These are phyloP conservation scores for Candida odintsovae DNA, from an alignment of 805 yeast species.

Conservation along the genomic window DNA sequence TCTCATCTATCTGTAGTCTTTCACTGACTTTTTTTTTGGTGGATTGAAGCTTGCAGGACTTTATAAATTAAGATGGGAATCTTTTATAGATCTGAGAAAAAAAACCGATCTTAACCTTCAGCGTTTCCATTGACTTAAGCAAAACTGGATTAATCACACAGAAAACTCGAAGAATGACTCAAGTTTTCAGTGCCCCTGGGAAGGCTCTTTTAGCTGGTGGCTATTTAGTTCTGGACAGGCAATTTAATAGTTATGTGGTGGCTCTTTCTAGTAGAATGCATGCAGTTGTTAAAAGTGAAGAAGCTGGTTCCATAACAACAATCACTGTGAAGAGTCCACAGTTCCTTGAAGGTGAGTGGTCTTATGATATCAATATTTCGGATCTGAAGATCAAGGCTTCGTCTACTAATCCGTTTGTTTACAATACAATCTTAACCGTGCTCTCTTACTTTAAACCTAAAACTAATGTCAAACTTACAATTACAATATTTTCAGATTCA, in stretches of 20 bases:
- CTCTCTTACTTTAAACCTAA: constrained; percentile 40
- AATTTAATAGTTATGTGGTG: constrained; percentile 70
- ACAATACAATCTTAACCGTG: constrained; percentile 52
- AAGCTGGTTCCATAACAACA: background rate
- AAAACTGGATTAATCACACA: too few species aligned
- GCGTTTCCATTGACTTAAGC: too few species aligned
- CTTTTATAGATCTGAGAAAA: too few species aligned
- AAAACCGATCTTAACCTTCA: too few species aligned
- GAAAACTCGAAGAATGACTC: background rate
- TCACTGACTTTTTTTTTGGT: too few species aligned
- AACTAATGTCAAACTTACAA: constrained; percentile 24
- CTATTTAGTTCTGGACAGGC: constrained; percentile 79
- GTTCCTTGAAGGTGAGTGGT: constrained; percentile 68
- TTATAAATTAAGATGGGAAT: too few species aligned
- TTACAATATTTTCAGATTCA: constrained; percentile 76
- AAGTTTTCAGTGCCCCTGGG: constrained; percentile 87
- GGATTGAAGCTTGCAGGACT: too few species aligned
- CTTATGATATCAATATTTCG: constrained; percentile 30
- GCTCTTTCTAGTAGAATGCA: constrained; percentile 91
- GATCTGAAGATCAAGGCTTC: constrained; percentile 27
- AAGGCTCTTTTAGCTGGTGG: constrained; percentile 95
- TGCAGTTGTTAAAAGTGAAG: constrained; percentile 40
- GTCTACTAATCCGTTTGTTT: constrained; percentile 65
- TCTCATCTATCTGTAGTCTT: too few species aligned
- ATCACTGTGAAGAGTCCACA: constrained; percentile 68